phyloP scores from a whole-genome alignment of 2,329 filamentous ascomycete species.

The Didymella arachidicola region DNA sequence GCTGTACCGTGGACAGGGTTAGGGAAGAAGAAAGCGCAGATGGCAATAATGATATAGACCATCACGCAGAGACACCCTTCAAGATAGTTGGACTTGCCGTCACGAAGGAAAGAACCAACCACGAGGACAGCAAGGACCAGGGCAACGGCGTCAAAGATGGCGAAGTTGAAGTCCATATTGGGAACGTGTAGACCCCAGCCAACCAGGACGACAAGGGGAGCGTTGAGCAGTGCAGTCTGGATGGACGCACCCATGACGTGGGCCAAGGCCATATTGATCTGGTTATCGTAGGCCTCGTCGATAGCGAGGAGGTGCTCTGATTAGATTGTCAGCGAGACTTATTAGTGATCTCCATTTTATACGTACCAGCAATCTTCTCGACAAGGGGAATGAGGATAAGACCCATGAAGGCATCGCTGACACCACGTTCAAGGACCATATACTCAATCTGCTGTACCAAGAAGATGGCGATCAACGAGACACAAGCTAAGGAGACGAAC shows the following conservation, averaged over 20 bases:
- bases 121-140: constrained; percentile 85
- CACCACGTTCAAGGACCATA: constrained; percentile 60
- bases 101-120: constrained; percentile 84
- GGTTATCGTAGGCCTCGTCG: constrained; percentile 83
- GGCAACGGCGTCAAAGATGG: constrained; percentile 83
- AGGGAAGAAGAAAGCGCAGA: constrained; percentile 69
- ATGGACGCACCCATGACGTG: constrained; percentile 88
- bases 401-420: constrained; percentile 65
- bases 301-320: constrained; percentile 82
- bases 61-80: constrained; percentile 83
- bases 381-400: constrained; percentile 82
- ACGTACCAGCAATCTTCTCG: constrained; percentile 73
- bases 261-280: constrained; percentile 84
- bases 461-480: constrained; percentile 76
- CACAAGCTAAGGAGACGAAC: constrained; percentile 68
- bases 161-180: constrained; percentile 81
- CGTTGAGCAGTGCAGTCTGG: constrained; percentile 89
- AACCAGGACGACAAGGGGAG: constrained; percentile 81
- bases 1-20: constrained; percentile 49
- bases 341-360: neutral
- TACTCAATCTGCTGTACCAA: constrained; percentile 75
- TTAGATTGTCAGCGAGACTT: constrained; percentile 9
- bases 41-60: constrained; percentile 69
- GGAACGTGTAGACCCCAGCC: constrained; percentile 75
- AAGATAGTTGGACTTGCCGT: constrained; percentile 89